Base-by-base conservation (phyloP, 2,329 filamentous ascomycete genomes). In the Sporothrix variecibatus region DNA sequence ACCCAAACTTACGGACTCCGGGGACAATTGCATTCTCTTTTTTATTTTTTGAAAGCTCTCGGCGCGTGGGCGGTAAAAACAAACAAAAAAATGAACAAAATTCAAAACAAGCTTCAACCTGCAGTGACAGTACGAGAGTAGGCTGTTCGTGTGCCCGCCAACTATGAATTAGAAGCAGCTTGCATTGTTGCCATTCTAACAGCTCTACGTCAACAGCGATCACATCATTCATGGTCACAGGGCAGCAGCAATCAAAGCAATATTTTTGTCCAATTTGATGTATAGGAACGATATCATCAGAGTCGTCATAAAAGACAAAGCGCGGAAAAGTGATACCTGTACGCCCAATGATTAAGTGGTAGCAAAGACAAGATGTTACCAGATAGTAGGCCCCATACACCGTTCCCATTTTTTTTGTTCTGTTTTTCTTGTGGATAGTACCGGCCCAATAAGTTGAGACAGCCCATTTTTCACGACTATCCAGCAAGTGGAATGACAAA, bases 11-110 rank as follows among this genome's bases (percentile, higher is more conserved):
- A 67, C 60, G 68, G 60, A 72, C 69, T 72, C 60, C 60, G 62
- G 69, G 69, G 62, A 71, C 72, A 74, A 74, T 65, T 67, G 72
- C 72, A 74, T 74, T 71, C 58, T 67, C 56, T 51, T 62, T 58
- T 69, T 69, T 34, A 49, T 20, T 49, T 38, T 74, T 46, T 74
- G 70, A 65, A 53, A 40, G 53, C 46, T 67, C 31, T 70, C 28
- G 56, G 68, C 38, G 68, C 28, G 43, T 64, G 71, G 69, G 60
- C 49, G 49, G 69, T 64, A 62, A 73, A 74, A 67, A 51, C 46
- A 38, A 8, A 34, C 34, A 72, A 73, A 73, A 68, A 62, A 71
- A 60, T 65, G 40, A 64, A 72, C 68, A 69, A 72, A 69, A 69
- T 31, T 68, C 67, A 60, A 73, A 60, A 71, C 73, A 75, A 73